A percentile compares a stretch with the other conserved stretches of the same genome.
Evolutionary conservation across 2,329 filamentous ascomycete species (phyloP).

Genomic region (Pezicula radicicola): DNA sequence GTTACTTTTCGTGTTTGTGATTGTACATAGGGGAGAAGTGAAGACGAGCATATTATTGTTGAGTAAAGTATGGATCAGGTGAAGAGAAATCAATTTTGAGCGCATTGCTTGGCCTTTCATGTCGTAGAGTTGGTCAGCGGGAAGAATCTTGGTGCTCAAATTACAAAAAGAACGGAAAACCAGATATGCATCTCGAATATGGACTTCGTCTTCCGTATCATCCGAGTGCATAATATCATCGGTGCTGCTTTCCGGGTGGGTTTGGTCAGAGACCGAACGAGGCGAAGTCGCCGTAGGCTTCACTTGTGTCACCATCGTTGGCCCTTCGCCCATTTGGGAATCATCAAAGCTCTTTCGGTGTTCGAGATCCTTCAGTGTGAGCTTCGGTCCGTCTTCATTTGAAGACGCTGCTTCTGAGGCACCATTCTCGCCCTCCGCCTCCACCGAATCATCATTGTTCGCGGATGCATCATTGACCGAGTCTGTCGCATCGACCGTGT

Average conservation of each 20-base stretch:
- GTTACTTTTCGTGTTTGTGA: conserved; percentile 84
- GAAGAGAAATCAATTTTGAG: conserved; percentile 91
- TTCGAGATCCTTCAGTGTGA: conserved; percentile 65
- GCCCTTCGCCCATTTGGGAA: conserved; percentile 63
- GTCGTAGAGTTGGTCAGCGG: conserved; percentile 89
- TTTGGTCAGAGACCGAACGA: conserved; percentile 51
- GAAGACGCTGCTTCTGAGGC: conserved; percentile 20
- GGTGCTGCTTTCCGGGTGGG: conserved; percentile 48
- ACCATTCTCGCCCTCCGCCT: conserved; percentile 13
- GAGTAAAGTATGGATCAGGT: conserved; percentile 91
- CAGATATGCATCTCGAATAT: conserved; percentile 93
- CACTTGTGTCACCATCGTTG: conserved; percentile 63
- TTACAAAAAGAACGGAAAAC: conserved; percentile 98
- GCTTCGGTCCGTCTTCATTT: conserved; percentile 44
- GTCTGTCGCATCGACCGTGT: conserved; percentile 27
- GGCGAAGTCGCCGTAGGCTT: conserved; percentile 41
- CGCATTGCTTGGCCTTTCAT: conserved; percentile 94
- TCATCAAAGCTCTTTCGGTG: conserved; percentile 65
- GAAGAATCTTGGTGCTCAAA: conserved; percentile 86
- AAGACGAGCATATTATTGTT: conserved; percentile 94
- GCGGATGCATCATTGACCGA: conserved; percentile 19
- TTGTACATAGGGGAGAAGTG: conserved; percentile 86
- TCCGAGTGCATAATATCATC: conserved; percentile 57
- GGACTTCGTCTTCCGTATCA: conserved; percentile 86
- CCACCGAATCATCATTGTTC: conserved; percentile 18